phyloP scores from a whole-genome alignment of 148 eudicot genomes.

The Camellia lanceoleosa region DNA sequence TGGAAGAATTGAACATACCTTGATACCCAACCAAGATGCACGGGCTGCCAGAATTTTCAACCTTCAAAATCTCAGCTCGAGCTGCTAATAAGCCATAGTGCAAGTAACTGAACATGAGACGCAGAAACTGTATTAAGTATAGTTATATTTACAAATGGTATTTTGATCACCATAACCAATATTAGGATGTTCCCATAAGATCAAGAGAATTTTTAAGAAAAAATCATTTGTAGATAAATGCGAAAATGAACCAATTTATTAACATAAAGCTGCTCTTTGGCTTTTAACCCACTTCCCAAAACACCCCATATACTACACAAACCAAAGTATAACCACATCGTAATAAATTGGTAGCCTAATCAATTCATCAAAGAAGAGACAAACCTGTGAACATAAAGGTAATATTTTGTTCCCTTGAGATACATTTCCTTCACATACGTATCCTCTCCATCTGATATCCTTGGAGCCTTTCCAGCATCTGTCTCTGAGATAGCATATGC shows the following conservation, averaged over 20 bases:
- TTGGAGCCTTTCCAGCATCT: constrained; percentile 91
- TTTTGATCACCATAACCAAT: neutral
- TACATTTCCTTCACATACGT: constrained; percentile 88
- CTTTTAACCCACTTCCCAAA: too few relatives aligned
- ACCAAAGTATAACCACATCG: neutral
- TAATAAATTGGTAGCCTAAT: neutral
- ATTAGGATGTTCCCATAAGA: neutral
- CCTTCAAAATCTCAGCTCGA: constrained; percentile 90
- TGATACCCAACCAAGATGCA: constrained; percentile 71
- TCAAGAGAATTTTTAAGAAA: neutral
- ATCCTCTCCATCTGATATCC: constrained; percentile 67
- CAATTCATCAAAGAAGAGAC: constrained; percentile 2
- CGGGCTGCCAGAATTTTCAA: constrained; percentile 64
- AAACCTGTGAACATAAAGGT: constrained; percentile 96
- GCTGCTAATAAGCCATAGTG: constrained; percentile 94
- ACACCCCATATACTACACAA: neutral
- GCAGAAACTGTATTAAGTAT: neutral
- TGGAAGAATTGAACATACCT: constrained; percentile 39
- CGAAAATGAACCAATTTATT: neutral
- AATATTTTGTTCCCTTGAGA: constrained; percentile 80
- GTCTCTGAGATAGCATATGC: constrained; percentile 92
- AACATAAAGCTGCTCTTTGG: neutral
- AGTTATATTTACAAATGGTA: neutral
- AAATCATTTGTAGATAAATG: neutral
- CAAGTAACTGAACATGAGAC: constrained; percentile 64